Conservation (phyloP, 495 filamentous ascomycete species). For the Annulohypoxylon moriforme region DNA sequence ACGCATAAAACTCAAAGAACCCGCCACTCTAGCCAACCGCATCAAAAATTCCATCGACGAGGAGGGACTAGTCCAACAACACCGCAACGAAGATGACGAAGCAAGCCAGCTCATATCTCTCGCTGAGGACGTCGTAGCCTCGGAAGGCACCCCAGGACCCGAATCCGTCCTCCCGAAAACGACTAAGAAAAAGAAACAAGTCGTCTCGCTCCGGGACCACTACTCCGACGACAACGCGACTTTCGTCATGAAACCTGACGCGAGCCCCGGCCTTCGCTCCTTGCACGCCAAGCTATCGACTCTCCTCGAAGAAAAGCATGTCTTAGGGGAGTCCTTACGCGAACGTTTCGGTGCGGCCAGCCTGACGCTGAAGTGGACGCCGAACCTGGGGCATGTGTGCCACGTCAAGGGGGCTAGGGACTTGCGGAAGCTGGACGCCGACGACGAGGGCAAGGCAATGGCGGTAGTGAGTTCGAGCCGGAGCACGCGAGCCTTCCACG, state of each 20-base stretch:
- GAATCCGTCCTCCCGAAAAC: conserved; percentile 54
- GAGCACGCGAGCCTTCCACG: conserved; percentile 84
- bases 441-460: conserved; percentile 52
- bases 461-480: conserved; percentile 75
- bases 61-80: conserved; percentile 83
- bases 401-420: conserved; percentile 86
- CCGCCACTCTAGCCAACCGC: conserved; percentile 71
- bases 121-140: conserved; percentile 72
- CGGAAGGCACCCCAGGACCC: conserved; percentile 64
- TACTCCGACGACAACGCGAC: conserved; percentile 67
- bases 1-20: conserved; percentile 75
- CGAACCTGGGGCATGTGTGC: conserved; percentile 86
- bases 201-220: conserved; percentile 56
- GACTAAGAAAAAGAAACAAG: conserved; percentile 53
- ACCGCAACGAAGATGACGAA: conserved; percentile 77
- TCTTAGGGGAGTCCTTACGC: conserved; percentile 70
- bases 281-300: conserved; percentile 74
- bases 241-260: conserved; percentile 88
- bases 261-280: conserved; percentile 69
- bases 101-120: conserved; percentile 73
- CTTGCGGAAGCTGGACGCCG: conserved; percentile 51
- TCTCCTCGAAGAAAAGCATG: conserved; percentile 67
- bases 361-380: conserved; percentile 84
- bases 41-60: conserved; percentile 90
- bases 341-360: conserved; percentile 60